Evolutionary conservation across 2,329 filamentous ascomycete genomes (phyloP), one percentile per base, ranked within the genome.

Genomic region (Phialocephala subalpina): DNA sequence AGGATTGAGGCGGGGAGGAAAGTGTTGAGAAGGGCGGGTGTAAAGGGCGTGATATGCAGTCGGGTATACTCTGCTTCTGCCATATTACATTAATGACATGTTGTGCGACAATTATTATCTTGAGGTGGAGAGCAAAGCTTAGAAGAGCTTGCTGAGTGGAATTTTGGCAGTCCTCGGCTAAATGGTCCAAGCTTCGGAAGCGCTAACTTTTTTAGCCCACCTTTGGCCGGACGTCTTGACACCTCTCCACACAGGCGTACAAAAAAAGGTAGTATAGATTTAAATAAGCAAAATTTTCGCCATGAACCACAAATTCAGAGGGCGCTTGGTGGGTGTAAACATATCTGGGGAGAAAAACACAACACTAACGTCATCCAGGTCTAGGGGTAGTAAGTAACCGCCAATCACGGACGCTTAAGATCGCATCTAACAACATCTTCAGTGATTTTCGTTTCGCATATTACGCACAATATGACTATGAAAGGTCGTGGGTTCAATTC

Each of bases 11-110:
- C 83, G 25, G 92, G 89, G 57, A 99, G 79, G 66, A 97, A 87
- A 58, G 90, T 83, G 63, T 87, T 85, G 64, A 96, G 83, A 20
- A 98, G 86, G 8, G 90, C 87, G 45, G 90, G 82, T 74, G 90
- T 93, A 72, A 99, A 86, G 57, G 96, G 96, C 18, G 92, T 91
- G 73, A 99, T 96, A 80, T 99, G 93, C 61, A 99, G 86, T 73
- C 93, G 87, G 40, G 80, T 82, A 73, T 74, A 77, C 66, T 75
- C 74, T 61, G 38, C 22, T 25, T 67, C 66, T 59, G 64, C 60
- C 63, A 70, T 70, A 55, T 64, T 65, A 63, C 36, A 67, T 59
- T 60, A 58, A 35, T 58, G 36, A 27, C 52, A 65, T 58, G 40
- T 58, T 52, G 58, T 18, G 45, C 18, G 29, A 33, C 29, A 9